These are phyloP conservation scores for Colletotrichum truncatum DNA, from an alignment of 2,329 filamentous ascomycete genomes.

Conservation along the genomic window DNA sequence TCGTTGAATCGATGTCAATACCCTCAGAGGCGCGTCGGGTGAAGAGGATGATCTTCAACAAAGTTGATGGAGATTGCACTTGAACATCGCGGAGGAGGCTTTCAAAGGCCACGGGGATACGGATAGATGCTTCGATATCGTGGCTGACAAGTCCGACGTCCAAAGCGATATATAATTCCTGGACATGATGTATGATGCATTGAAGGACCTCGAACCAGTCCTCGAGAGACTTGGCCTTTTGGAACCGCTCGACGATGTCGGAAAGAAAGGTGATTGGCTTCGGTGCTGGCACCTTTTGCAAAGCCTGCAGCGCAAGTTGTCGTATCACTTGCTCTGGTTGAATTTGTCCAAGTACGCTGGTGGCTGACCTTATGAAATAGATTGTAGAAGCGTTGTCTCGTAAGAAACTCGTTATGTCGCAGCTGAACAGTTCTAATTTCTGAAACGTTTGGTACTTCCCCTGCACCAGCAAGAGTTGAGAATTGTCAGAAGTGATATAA, in stretches of 20 bases:
- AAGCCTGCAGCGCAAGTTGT: background rate
- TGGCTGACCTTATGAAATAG: background rate
- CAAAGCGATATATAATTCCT: background rate
- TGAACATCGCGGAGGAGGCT: background rate
- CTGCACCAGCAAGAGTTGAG: background rate
- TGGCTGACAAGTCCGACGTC: background rate
- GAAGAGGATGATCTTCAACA: background rate
- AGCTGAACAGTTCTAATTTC: background rate
- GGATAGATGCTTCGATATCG: background rate
- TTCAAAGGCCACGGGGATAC: too few relatives aligned
- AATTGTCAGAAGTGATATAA: background rate
- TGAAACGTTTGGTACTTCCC: background rate
- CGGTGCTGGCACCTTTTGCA: background rate
- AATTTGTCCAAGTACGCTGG: background rate
- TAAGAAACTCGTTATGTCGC: background rate
- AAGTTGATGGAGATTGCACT: too few relatives aligned
- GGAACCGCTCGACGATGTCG: background rate
- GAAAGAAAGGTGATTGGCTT: background rate
- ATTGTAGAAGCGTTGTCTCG: background rate
- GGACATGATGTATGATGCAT: background rate
- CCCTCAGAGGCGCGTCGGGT: accelerated
- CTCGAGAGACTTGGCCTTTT: background rate
- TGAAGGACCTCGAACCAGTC: background rate
- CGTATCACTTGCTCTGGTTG: background rate
- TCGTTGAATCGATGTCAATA: background rate